Conservation (phyloP, 331 rosid species). For the Quercus phellos region DNA sequence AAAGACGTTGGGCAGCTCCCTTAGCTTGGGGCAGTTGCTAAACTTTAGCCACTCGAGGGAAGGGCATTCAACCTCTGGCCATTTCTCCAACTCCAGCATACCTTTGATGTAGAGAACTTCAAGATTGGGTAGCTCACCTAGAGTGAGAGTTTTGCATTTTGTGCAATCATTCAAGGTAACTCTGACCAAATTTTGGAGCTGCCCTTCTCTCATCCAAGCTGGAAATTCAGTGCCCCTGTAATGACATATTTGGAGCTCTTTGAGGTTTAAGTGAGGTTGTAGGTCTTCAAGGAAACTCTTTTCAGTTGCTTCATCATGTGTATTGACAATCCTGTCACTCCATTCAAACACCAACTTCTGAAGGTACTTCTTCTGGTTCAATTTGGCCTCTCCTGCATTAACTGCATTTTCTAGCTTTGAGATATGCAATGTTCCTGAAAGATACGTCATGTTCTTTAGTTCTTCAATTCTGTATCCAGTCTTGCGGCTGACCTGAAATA, state of each 20-base stretch:
- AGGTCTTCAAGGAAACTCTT: conserved; percentile 12
- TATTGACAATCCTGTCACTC: not conserved
- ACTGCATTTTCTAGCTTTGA: conserved; percentile 20
- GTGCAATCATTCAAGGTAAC: conserved; percentile 11
- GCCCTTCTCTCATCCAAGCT: conserved; percentile 12
- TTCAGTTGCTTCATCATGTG: conserved; percentile 1
- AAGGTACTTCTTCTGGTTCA: conserved; percentile 14
- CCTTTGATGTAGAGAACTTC: not conserved
- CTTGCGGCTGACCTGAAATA: not conserved
- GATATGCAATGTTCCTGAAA: conserved; percentile 6
- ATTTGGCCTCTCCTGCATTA: conserved; percentile 7
- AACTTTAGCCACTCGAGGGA: not conserved
- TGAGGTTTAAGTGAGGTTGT: conserved; percentile 5
- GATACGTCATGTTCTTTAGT: conserved; percentile 4
- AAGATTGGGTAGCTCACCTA: not conserved
- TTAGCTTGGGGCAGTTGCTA: conserved; percentile 15
- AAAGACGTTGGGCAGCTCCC: not conserved
- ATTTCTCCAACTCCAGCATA: conserved; percentile 12
- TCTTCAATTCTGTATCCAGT: conserved; percentile 9
- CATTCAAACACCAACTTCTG: conserved; percentile 20
- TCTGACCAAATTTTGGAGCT: not conserved
- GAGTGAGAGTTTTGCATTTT: conserved; percentile 4
- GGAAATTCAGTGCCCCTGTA: conserved; percentile 13
- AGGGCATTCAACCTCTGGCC: not conserved
- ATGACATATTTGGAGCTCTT: conserved; percentile 2